Percentiles rank a stretch among this genome's conserved stretches.
These are phyloP conservation scores for Phytophthora cactorum DNA, from an alignment of 352 stramenopile genomes.

Conservation along the genomic window DNA sequence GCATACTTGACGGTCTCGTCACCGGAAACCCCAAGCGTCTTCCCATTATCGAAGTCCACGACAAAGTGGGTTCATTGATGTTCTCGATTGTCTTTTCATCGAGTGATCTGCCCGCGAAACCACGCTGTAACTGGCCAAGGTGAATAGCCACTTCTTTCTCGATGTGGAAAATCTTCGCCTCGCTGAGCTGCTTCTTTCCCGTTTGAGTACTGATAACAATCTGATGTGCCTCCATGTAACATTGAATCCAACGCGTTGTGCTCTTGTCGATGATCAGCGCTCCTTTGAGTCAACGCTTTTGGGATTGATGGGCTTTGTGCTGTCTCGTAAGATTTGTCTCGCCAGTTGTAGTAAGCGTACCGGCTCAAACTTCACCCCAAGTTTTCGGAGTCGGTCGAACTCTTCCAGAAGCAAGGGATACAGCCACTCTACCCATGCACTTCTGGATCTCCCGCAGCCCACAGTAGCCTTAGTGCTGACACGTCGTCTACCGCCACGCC, in stretches of 20 bases:
- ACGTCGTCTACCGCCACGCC: background rate
- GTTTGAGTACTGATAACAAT: constrained; percentile 10
- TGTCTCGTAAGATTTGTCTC: background rate
- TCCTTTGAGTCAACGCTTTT: background rate
- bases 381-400: background rate
- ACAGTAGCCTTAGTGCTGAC: background rate
- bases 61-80: constrained; percentile 2
- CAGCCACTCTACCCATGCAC: background rate
- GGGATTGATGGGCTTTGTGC: background rate
- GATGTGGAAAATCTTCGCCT: background rate
- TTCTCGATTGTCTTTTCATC: constrained; percentile 7
- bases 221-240: constrained; percentile 4
- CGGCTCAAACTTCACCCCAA: constrained; percentile 1
- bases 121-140: constrained; percentile 5
- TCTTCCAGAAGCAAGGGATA: background rate
- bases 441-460: background rate
- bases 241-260: constrained; percentile 1
- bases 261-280: constrained; percentile 3
- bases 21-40: constrained; percentile 1
- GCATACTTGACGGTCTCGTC: constrained; percentile 5
- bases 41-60: constrained; percentile 2
- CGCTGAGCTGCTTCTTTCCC: background rate
- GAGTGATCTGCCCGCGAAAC: background rate
- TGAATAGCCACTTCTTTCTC: constrained; percentile 3
- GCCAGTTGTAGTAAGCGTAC: background rate